phyloP scores from a whole-genome alignment of 2,329 filamentous ascomycete species.

The Aspergillus phoenicis region DNA sequence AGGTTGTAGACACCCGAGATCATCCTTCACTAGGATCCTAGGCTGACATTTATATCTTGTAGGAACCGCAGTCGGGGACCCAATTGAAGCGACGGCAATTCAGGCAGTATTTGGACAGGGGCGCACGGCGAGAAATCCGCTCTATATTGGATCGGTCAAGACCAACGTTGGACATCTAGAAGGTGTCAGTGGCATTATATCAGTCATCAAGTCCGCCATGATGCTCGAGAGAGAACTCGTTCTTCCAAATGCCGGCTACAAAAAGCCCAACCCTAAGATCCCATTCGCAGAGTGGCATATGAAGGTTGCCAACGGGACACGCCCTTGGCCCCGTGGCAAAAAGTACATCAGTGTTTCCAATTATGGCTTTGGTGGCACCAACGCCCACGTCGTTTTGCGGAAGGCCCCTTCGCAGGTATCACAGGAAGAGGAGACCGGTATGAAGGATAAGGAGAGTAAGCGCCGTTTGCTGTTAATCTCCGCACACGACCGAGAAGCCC shows the following conservation, averaged over 20 bases:
- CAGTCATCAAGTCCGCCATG: slow-evolving; percentile 46
- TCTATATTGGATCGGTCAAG: slow-evolving; percentile 8
- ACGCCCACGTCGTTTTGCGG: slow-evolving; percentile 4
- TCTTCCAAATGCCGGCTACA: slow-evolving; percentile 41
- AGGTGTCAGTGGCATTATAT: slow-evolving; percentile 42
- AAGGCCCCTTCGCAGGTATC: neutral
- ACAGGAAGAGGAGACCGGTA: neutral
- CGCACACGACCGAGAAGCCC: neutral
- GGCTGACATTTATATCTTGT: no score
- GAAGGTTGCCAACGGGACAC: no score
- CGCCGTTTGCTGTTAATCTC: neutral
- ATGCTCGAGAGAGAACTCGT: slow-evolving; percentile 49
- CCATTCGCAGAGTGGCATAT: no score
- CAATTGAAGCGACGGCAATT: slow-evolving; percentile 20
- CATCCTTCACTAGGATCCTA: no score
- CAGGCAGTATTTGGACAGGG: slow-evolving; percentile 8
- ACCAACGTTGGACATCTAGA: slow-evolving; percentile 25
- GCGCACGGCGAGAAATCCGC: neutral
- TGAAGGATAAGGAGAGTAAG: neutral
- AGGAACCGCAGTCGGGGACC: slow-evolving; percentile 22
- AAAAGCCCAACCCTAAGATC: no score
- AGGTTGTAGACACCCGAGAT: slow-evolving; percentile 20
- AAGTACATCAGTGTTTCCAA: slow-evolving; percentile 33
- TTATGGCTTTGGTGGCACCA: slow-evolving; percentile 7
- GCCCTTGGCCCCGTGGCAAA: no score